Base-by-base conservation (phyloP, 257 asterid species). In the Ilex aquifolium region DNA sequence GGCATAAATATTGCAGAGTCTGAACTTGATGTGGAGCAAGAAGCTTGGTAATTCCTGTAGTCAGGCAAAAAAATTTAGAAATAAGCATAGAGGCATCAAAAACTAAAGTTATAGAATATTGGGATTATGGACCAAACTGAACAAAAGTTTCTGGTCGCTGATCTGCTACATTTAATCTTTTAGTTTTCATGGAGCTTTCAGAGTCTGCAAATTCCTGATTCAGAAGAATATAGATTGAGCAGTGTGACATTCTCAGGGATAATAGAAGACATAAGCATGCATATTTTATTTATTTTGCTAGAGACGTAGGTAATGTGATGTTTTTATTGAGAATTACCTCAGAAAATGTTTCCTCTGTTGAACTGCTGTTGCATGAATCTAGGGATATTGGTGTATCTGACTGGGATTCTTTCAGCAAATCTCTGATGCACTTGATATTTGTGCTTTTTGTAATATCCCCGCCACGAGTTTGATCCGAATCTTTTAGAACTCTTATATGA, bases 331-430 rank as follows among this genome's bases (percentile, higher is more conserved):
- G 31, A 53, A 64, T 21, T 79, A 88, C 96, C 96, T 83, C 76
- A 12, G 70, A 52, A 13, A 67, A 61, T 64, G 44, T 61, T 52
- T 88, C 83, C 17, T 70, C 92, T 30, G 55, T 44, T 21, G 78
- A 72, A 60, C 84, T 76, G 70, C 48, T 64, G 61, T 57, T 63
- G 61, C 65, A 56, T 31, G 81, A 80, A 71, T 74, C 74, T 12
- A 56, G 15, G 21, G 82, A 77, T 63, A 63, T 21, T 31, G 87
- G 85, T 7, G 89, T 53, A 61, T 87, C 87, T 2, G 95, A 80
- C 52, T 86, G 81, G 21, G 96, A 83, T 69, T 88, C 95, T 27
- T 76, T 67, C 59, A 91, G 64, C n/a, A 91, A 80, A 69, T 91
- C 98, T 79, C 77, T 88, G 39, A 91, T 83, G 71, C 83, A 82